Conservation (phyloP, 805 yeast genomes). For the Myxozyma geophila region DNA sequence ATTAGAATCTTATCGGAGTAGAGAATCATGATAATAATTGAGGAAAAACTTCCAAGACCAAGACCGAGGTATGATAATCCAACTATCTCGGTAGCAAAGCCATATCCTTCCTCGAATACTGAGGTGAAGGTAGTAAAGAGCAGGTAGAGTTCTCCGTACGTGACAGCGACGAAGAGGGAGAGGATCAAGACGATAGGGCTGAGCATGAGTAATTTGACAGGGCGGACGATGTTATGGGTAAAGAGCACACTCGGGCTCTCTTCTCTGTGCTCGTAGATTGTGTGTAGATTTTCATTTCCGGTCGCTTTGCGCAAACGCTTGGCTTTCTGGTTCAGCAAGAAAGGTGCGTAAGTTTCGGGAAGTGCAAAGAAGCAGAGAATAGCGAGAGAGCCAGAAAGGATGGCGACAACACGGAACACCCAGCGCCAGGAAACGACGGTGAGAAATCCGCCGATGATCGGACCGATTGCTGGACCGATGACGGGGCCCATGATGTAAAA, state of each 20-base stretch:
- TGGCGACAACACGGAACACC: conserved; percentile 63
- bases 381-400: conserved; percentile 57
- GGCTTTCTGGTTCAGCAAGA: conserved; percentile 55
- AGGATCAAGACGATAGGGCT: conserved; percentile 69
- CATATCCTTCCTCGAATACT: conserved; percentile 53
- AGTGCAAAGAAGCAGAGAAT: conserved; percentile 52
- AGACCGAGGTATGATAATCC: conserved; percentile 66
- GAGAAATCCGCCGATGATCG: conserved; percentile 57
- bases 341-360: conserved; percentile 65
- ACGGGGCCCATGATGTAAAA: conserved; percentile 64
- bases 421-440: conserved; percentile 64
- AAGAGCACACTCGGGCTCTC: conserved; percentile 36
- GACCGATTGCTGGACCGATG: conserved; percentile 59
- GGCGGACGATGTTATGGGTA: conserved; percentile 56
- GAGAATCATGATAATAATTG: conserved; percentile 55
- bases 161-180: conserved; percentile 67
- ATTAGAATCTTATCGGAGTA: conserved; percentile 51
- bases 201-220: conserved; percentile 55
- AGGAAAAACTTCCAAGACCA: conserved; percentile 59
- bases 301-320: conserved; percentile 54
- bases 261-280: conserved; percentile 55
- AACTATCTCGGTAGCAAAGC: conserved; percentile 47
- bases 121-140: conserved; percentile 63
- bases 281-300: conserved; percentile 61
- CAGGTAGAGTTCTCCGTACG: conserved; percentile 68